Conservation (phyloP, 202 grass and related monocot genomes). For the Bolboschoenoplectus hybrid region DNA sequence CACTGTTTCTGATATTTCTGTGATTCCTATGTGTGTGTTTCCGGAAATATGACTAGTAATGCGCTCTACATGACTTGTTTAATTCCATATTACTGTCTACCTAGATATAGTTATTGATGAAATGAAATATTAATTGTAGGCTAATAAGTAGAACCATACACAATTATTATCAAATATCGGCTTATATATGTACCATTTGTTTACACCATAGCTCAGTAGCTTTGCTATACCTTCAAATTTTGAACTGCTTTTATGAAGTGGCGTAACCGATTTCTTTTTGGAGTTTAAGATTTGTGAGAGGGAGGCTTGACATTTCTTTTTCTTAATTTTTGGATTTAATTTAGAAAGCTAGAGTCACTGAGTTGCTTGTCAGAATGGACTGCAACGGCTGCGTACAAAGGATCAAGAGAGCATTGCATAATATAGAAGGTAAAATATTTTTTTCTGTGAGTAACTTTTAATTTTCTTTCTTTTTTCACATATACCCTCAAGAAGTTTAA, state of each 20-base stretch:
- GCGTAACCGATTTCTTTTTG: background rate
- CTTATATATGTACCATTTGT: background rate
- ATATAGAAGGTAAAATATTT: constrained; percentile 54
- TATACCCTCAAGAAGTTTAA: background rate
- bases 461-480: background rate
- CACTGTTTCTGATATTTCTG: background rate
- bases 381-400: constrained; percentile 79
- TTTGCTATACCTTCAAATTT: background rate
- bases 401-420: constrained; percentile 61
- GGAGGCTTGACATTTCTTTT: constrained; percentile 16
- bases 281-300: background rate
- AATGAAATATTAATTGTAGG: no score
- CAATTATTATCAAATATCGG: background rate
- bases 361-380: constrained; percentile 88
- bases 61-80: background rate
- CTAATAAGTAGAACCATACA: background rate
- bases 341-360: constrained; percentile 64
- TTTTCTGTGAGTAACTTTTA: background rate
- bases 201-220: background rate
- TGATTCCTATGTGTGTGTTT: background rate
- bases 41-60: background rate
- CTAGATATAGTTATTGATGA: no score
- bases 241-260: background rate
- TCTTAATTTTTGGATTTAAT: constrained; percentile 26
- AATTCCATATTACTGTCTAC: background rate